Conservation (phyloP, 345 rosid genomes). For the Gossypioides kirkii region DNA sequence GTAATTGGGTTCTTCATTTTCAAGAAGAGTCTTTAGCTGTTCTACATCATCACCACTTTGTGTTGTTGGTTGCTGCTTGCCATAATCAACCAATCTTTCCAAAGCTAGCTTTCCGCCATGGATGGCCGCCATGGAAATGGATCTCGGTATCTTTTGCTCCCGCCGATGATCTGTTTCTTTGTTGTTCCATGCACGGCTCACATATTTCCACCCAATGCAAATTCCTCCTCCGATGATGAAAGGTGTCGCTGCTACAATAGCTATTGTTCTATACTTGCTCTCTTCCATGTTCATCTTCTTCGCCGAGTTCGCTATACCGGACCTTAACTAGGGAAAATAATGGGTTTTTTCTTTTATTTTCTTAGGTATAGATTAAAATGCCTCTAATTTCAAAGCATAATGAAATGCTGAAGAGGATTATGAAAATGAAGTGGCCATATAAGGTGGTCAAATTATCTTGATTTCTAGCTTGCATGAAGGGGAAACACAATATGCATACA, state of each 20-base stretch:
- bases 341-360: too few species aligned
- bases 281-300: constrained; percentile 20
- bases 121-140: constrained; percentile 45
- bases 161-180: not conserved
- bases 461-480: constrained; percentile 25
- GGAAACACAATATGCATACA: constrained; percentile 19
- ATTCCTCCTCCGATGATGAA: constrained; percentile 36
- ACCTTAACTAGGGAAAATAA: not conserved
- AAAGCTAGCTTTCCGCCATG: constrained; percentile 50
- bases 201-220: constrained; percentile 39
- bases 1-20: constrained; percentile 28
- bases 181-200: constrained; percentile 19
- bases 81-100: constrained; percentile 44
- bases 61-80: constrained; percentile 13
- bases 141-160: constrained; percentile 22
- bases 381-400: not conserved
- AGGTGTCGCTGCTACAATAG: constrained; percentile 28
- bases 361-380: not conserved
- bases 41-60: constrained; percentile 28
- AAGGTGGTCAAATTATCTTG: constrained; percentile 18
- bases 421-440: not conserved
- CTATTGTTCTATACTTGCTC: constrained; percentile 39
- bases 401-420: not conserved
- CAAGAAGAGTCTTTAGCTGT: constrained; percentile 27
- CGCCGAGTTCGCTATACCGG: constrained; percentile 20